A percentile compares a stretch with the other conserved stretches of the same genome.
Evolutionary conservation across 331 rosid species (phyloP).

Genomic region (Malus hybrid): DNA sequence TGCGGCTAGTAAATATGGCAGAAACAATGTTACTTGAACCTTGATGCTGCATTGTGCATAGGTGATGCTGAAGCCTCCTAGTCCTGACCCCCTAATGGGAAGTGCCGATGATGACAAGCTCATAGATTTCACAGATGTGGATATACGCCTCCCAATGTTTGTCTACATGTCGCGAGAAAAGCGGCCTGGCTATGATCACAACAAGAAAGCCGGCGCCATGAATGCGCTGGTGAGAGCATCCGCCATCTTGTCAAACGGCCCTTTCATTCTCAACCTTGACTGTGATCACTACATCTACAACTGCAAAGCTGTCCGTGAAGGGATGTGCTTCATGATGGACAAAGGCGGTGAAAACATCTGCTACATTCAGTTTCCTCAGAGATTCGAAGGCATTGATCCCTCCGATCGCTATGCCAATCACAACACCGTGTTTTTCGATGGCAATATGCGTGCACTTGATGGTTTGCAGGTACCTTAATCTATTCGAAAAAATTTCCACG

Average conservation of each 20-base stretch:
- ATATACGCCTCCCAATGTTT: slow-evolving; percentile 72
- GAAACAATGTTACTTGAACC: not conserved
- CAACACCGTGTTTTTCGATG: slow-evolving; percentile 86
- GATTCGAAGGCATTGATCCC: slow-evolving; percentile 97
- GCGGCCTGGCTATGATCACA: slow-evolving; percentile 88
- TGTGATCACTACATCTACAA: slow-evolving; percentile 84
- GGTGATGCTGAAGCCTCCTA: slow-evolving; percentile 93
- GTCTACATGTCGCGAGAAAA: slow-evolving; percentile 84
- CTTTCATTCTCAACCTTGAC: slow-evolving; percentile 86
- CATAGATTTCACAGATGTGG: slow-evolving; percentile 66
- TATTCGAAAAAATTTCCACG: not conserved
- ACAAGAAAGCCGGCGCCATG: slow-evolving; percentile 98
- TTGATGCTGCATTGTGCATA: not conserved
- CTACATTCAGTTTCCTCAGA: slow-evolving; percentile 92
- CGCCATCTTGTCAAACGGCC: slow-evolving; percentile 75
- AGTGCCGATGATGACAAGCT: slow-evolving; percentile 56
- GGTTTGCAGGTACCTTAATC: slow-evolving; percentile 47
- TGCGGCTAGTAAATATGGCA: not conserved
- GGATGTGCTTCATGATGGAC: slow-evolving; percentile 98
- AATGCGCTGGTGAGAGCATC: slow-evolving; percentile 84
- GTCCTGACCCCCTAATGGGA: slow-evolving; percentile 59
- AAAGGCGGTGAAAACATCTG: slow-evolving; percentile 75
- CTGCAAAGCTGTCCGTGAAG: slow-evolving; percentile 79
- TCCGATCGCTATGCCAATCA: slow-evolving; percentile 95
- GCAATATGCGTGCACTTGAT: slow-evolving; percentile 95